Evolutionary conservation across 805 yeast species (phyloP), one percentile per base, ranked within the genome.

Genomic region (Lachancea kluyveri): DNA sequence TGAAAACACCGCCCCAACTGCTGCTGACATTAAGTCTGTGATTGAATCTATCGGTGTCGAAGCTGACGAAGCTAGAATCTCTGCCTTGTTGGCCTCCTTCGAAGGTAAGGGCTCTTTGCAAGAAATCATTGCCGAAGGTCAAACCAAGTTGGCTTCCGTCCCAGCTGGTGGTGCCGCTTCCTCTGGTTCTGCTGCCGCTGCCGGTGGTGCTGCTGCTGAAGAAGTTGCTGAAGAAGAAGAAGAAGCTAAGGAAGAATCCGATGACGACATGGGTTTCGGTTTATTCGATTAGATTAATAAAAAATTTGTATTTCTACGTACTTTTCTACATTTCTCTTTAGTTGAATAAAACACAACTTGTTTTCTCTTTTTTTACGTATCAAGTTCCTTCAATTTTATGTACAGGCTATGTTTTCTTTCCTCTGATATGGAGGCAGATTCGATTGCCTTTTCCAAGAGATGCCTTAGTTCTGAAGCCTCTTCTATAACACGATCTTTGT

Each of bases 91-190:
- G 64, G 59, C 78, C 46, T 85, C 84, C 60, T 69, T 80, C 60
- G 81, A 79, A 64, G 90, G 88, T 65, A 81, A 81, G 70, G 59
- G 72, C 52, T 68, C 79, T 48, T 42, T 62, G 39, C 76, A 68
- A 52, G 86, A 79, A 66, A 74, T 81, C 63, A 68, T 81, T 54
- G 83, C 84, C 57, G 81, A 68, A 61, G 92, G 92, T 77, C 71
- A 72, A 67, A 70, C 78, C 68, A 81, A 81, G 73, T 69, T 81
- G 62, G 77, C 92, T 44, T 68, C 84, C 37, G 87, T 80, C 42
- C 87, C 92, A 70, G 56, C 83, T 59, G 88, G 83, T 68, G 87
- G 80, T 69, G 78, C 84, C 56, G 82, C 83, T 64, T 70, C 74
- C 49, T 66, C 79, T 44, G 64, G 66, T 56, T 72, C 70, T 46